Base-by-base conservation (phyloP, 768 basidiomycete species). In the Amanita phalloides region DNA sequence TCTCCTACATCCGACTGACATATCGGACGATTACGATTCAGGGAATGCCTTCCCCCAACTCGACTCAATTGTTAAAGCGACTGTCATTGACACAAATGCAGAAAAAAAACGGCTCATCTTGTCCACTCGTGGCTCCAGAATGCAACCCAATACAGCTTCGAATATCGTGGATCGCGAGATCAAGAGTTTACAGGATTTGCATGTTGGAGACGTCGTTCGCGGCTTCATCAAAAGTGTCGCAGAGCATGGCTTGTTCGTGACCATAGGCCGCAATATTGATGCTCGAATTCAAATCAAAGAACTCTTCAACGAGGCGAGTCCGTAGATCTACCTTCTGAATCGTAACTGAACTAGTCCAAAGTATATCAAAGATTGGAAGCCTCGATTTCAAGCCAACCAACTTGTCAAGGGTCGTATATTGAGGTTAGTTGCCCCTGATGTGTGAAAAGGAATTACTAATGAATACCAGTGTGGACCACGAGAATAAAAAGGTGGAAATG, bases 351-450 rank as follows among this genome's bases (percentile, higher is more conserved):
- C 21, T 20, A 26, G 36, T 42, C 53, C 38, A 41, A 30, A 96
- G 90, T 98, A 79, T 66, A 79, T 97, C 60, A 96, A 97, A 67
- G 94, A 97, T 37, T 99, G 95, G 95, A 86, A 94, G 68, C 71
- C 75, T 25, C 78, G 75, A 20, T 97, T 97, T 65, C 68, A 76
- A 55, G 68, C 76, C 37, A 83, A 89, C 58, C 91, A 97, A 59
- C 64, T 97, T 2, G 90, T 96, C 10, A 86, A 82, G 56, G 95
- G 94, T 45, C 81, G 88, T 48, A 79, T 98, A 60, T 66, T 89
- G 36, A 84, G 78, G 88, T 90, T 60, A n/a, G 68, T 58, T 43
- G 37, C 35, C 33, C 21, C 38, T 11, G 10, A 20, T 49, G 21
- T 36, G 14, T 13, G 13, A 35, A 20, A 25, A 35, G 39, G 39